Percentiles rank a stretch among this genome's conserved stretches.
phyloP scores from a whole-genome alignment of 2,329 filamentous ascomycete species.

The Venturia effusa region DNA sequence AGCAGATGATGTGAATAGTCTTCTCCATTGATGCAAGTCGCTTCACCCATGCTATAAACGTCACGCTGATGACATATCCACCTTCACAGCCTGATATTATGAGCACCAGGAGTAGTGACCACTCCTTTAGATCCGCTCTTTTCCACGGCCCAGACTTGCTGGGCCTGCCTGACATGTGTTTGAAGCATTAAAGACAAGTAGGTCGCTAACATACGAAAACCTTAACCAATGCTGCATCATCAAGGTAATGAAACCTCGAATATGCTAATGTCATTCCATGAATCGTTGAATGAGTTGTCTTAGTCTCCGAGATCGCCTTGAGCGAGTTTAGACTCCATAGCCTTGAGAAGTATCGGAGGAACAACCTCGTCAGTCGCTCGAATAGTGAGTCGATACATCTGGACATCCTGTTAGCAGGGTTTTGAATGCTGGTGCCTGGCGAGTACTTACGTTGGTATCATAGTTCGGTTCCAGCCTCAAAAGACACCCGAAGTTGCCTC shows the following conservation, averaged over 20 bases:
- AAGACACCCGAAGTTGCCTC: slow-evolving; percentile 88
- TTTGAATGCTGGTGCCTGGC: not conserved
- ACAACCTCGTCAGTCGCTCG: slow-evolving; percentile 88
- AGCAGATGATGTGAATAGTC: too few species aligned
- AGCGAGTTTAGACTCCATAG: slow-evolving; percentile 77
- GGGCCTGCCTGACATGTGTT: not conserved
- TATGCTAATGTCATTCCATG: too few species aligned
- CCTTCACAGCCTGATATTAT: not conserved
- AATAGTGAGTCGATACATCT: slow-evolving; percentile 95
- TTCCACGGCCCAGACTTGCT: not conserved
- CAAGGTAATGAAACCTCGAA: not conserved
- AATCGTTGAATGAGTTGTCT: not conserved
- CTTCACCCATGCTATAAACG: not conserved
- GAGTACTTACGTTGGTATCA: slow-evolving; percentile 63
- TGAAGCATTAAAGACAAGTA: not conserved
- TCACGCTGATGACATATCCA: not conserved
- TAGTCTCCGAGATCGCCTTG: slow-evolving; percentile 30
- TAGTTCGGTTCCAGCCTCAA: slow-evolving; percentile 93
- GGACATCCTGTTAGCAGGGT: slow-evolving; percentile 15
- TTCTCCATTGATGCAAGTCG: not conserved
- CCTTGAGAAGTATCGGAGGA: slow-evolving; percentile 65
- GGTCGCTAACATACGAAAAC: too few species aligned
- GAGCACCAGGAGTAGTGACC: not conserved
- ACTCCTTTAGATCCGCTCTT: not conserved
- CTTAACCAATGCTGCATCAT: too few species aligned